Base-by-base conservation (phyloP, 1,284 basidiomycete genomes). In the Anthracocystis panici-leucophaei region DNA sequence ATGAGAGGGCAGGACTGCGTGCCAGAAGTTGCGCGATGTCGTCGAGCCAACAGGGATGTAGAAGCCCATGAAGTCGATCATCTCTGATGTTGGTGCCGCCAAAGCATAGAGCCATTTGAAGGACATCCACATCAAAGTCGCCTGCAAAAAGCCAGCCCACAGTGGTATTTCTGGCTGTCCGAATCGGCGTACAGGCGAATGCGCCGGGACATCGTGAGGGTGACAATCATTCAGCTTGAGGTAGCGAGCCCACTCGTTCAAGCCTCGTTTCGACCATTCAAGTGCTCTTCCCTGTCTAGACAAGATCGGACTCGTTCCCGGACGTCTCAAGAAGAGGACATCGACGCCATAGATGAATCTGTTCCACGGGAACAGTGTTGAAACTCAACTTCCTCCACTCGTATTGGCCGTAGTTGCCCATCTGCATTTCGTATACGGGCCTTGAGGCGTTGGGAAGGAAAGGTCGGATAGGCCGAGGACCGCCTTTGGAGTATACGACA, bases 161-260 rank as follows among this genome's bases (percentile, higher is more conserved):
- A 67, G 45, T 0, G 67, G 57, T 54, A 64, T 57, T 29, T 75
- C 73, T 11, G 64, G 50, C 48, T 75, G 67, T 27, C 73, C 73
- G 21, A 71, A 75, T n/a, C 67, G 67, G 23, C 68, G 60, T 1
- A 75, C 64, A 21, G 57, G 40, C 2, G 63, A 51, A 27, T 75
- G 73, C 2, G 54, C 49, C 2, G 67, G 67, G 11, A 75, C 50
- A 18, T 70, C 46, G 3, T 31, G 16, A 9, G 73, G 64, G 6
- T 33, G 27, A 25, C 64, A 61, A 20, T 58, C 52, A 41, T 71
- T 58, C 25, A 48, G 21, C 16, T 51, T 56, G 33, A 70, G 67
- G 31, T 62, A 71, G 29, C 42, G 33, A 5, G 67, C 33, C 73
- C 67, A 75, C 10, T 61, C 54, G 12, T 75, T 71, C 18, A 71